Percentiles rank a stretch among this genome's conserved stretches.
phyloP scores from a whole-genome alignment of 2,329 filamentous ascomycete species.

The Penicillium hordei region DNA sequence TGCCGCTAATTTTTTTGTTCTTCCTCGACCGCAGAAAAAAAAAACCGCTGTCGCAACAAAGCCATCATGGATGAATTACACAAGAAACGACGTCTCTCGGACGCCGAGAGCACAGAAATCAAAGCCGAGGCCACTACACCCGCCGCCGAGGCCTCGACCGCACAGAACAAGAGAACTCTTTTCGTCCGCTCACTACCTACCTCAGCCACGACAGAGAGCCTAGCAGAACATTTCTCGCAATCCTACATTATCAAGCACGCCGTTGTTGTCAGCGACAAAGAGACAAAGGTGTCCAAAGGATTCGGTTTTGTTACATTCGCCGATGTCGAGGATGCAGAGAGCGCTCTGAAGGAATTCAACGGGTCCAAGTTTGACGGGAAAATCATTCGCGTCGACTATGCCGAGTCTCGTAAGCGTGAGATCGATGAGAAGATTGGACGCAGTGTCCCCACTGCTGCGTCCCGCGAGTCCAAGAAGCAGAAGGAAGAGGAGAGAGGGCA shows the following conservation, averaged over 20 bases:
- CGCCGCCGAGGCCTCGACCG: constrained; percentile 20
- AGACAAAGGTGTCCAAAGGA: constrained; percentile 83
- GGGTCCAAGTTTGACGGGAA: constrained; percentile 74
- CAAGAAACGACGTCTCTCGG: constrained; percentile 40
- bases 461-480: constrained; percentile 41
- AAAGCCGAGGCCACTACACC: constrained; percentile 26
- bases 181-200: constrained; percentile 87
- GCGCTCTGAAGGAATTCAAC: constrained; percentile 78
- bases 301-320: constrained; percentile 98
- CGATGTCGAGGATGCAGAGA: constrained; percentile 83
- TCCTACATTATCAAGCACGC: constrained; percentile 95
- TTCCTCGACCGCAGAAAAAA: constrained; percentile 15
- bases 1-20: constrained; percentile 37
- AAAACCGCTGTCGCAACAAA: constrained; percentile 15
- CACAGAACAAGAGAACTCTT: constrained; percentile 62
- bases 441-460: constrained; percentile 39
- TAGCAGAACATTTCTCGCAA: constrained; percentile 89
- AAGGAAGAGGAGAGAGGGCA: constrained; percentile 60
- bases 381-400: constrained; percentile 81
- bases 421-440: constrained; percentile 52
- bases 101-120: constrained; percentile 20
- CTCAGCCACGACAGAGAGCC: constrained; percentile 72
- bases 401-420: constrained; percentile 77
- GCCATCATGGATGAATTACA: constrained; percentile 34
- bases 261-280: constrained; percentile 81